These are phyloP conservation scores for Leucocoprinus sp. DNA, from an alignment of 768 basidiomycete species.

Conservation along the genomic window DNA sequence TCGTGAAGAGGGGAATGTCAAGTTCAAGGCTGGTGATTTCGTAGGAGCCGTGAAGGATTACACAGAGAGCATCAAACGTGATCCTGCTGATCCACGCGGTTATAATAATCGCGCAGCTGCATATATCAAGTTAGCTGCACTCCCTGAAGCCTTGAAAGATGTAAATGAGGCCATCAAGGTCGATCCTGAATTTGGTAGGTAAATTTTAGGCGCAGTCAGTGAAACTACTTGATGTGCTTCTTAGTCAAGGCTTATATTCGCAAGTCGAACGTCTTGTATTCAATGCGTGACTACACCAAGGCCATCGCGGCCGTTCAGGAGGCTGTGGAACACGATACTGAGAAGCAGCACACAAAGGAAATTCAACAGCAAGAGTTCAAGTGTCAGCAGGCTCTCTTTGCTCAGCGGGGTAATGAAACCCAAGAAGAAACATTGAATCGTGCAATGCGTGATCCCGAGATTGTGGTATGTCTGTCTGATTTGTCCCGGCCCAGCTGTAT, in stretches of 20 bases:
- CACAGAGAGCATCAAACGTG: constrained; percentile 93
- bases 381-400: constrained; percentile 69
- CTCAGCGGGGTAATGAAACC: constrained; percentile 73
- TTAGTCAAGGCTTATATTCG: constrained; percentile 93
- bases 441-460: constrained; percentile 96
- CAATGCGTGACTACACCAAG: constrained; percentile 88
- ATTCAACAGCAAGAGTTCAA: constrained; percentile 77
- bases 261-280: constrained; percentile 75
- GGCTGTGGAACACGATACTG: constrained; percentile 72
- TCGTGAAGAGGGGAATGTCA: constrained; percentile 85
- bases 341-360: constrained; percentile 75
- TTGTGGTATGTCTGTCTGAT: constrained; percentile 53
- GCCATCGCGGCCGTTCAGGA: constrained; percentile 78
- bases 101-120: constrained; percentile 99
- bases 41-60: constrained; percentile 87
- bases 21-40: constrained; percentile 92
- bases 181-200: constrained; percentile 76
- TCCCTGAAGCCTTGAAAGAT: constrained; percentile 96
- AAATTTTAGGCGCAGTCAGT: not conserved
- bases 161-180: constrained; percentile 88
- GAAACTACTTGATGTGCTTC: not conserved
- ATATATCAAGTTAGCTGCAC: constrained; percentile 88
- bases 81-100: constrained; percentile 80
- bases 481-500: not conserved
- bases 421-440: constrained; percentile 90